A percentile compares a stretch with the other conserved stretches of the same genome.
Evolutionary conservation across 495 filamentous ascomycete genomes (phyloP).

Genomic region (Parathielavia appendiculata): DNA sequence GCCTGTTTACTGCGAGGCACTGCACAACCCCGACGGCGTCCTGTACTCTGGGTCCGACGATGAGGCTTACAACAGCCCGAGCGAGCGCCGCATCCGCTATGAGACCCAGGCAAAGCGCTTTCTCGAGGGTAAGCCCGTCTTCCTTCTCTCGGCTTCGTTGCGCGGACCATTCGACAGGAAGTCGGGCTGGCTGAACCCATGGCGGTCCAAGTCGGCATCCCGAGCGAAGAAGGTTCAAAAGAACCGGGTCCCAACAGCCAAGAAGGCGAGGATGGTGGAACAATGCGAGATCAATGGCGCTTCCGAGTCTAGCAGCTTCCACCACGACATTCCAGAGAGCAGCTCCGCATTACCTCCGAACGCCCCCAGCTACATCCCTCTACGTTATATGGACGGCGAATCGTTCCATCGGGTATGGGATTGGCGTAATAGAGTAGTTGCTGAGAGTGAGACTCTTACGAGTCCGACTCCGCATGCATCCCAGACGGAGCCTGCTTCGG

Average conservation of each 20-base stretch:
- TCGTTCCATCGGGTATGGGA: constrained; percentile 11
- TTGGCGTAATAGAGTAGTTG: constrained; percentile 21
- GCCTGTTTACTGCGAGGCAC: constrained; percentile 44
- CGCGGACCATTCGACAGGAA: constrained; percentile 56
- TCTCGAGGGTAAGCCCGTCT: constrained; percentile 51
- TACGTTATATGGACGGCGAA: constrained; percentile 15
- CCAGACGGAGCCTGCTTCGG: constrained; percentile 5
- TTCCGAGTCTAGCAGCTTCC: constrained; percentile 22
- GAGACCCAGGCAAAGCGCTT: constrained; percentile 57
- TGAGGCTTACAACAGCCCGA: constrained; percentile 42
- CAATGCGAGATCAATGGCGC: constrained; percentile 8
- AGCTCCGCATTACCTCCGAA: constrained; percentile 15
- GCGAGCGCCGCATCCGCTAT: constrained; percentile 50
- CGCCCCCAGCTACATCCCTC: background rate
- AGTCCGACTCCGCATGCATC: background rate
- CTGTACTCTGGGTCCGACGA: constrained; percentile 56
- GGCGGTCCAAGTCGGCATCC: constrained; percentile 34
- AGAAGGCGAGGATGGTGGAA: background rate
- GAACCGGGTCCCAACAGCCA: constrained; percentile 8
- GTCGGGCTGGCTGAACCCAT: constrained; percentile 61
- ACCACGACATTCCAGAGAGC: constrained; percentile 30
- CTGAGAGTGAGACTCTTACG: background rate
- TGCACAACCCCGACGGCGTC: constrained; percentile 37
- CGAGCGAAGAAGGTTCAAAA: background rate
- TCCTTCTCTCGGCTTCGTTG: constrained; percentile 58